Evolutionary conservation across 2,329 filamentous ascomycete species (phyloP).

Genomic region (Mollisia scopiformis): DNA sequence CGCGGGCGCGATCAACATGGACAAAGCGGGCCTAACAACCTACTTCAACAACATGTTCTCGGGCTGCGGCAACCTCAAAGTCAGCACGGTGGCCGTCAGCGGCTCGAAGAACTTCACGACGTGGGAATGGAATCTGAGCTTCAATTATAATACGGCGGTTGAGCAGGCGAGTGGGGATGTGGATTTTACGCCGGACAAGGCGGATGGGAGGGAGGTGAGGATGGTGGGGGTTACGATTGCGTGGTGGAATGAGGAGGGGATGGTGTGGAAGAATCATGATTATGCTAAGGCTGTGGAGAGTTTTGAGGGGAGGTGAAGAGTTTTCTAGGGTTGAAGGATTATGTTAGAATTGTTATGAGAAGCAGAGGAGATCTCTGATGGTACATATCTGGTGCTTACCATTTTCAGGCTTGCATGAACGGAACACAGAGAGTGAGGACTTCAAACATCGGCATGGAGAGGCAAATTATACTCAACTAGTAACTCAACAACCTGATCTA

Average conservation of each 20-base stretch:
- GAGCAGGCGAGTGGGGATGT: not conserved
- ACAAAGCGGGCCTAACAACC: not conserved
- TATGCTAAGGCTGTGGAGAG: constrained; percentile 5
- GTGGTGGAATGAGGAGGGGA: constrained; percentile 2
- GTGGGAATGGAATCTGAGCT: constrained; percentile 4
- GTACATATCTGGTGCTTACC: no score
- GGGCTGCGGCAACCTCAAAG: not conserved
- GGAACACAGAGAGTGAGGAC: no score
- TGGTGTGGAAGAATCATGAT: constrained; percentile 1
- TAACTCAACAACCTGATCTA: no score
- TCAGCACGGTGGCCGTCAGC: not conserved
- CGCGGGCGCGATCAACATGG: not conserved
- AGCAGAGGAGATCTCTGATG: no score
- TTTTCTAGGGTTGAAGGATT: no score
- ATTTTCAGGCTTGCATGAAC: no score
- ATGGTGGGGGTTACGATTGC: constrained; percentile 1
- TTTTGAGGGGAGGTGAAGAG: constrained; percentile 5
- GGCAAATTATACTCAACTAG: no score
- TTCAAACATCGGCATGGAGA: no score
- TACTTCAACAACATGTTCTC: not conserved
- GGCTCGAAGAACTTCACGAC: not conserved
- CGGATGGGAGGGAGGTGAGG: not conserved
- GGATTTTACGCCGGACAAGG: not conserved
- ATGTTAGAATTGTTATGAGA: no score
- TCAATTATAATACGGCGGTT: not conserved